Base-by-base conservation (phyloP, 495 filamentous ascomycete species). In the Trichoderma virens region DNA sequence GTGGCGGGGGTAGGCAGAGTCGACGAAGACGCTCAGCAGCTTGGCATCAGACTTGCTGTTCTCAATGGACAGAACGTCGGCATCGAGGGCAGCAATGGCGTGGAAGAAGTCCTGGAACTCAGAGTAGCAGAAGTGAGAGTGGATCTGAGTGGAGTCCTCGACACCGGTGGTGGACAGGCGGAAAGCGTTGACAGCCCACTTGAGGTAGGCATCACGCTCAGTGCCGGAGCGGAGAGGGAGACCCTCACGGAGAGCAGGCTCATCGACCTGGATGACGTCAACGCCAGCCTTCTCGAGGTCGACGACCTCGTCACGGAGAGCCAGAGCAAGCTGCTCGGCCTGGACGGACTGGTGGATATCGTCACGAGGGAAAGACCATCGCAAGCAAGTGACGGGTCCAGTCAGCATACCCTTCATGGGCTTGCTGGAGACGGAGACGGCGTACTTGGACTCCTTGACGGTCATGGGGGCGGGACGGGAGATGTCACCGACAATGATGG, bases 51-150 rank as follows among this genome's bases (percentile, higher is more conserved):
- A 95, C 89, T 98, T 98, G 86, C 89, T 93, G 90, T 98, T 98
- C 88, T 98, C 94, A 72, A 98, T 98, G 73, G 88, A 92, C 69
- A 98, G 87, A 64, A 98, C 94, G 82, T 98, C 94, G 69, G 94
- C 92, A 75, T 98, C 94, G 65, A 98, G 85, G 47, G 95, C 95
- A 66, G 95, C 92, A 69, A 98, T 98, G 79, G 94, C 93, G 77
- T 98, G 90, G 90, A 98, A 98, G 86, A 98, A 98, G 84, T 98
- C 94, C 81, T 98, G 94, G 90, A 98, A 98, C 83, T 98, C 94
- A 56, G 92, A 97, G 88, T 98, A 98, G 79, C 94, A 98, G 92
- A 98, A 98, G 83, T 98, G 94, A 61, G 92, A 97, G 86, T 98
- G 94, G 79, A 98, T 96, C 84, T 98, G 94, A 69, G 95, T 98